Evolutionary conservation across 805 yeast genomes (phyloP).

Genomic region (Starmerella apicola): DNA sequence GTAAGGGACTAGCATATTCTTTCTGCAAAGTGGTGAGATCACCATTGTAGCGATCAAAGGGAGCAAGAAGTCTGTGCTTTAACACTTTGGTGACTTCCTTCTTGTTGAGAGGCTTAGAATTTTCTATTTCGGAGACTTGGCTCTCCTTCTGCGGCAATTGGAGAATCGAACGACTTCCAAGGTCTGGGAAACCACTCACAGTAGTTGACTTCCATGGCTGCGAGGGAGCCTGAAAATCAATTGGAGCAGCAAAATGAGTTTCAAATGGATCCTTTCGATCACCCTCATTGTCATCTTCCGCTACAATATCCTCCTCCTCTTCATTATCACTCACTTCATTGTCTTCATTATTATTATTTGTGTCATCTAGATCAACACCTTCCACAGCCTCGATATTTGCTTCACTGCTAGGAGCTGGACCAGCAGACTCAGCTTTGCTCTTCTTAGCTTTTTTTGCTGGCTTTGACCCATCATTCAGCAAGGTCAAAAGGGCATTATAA

Average conservation of each 20-base stretch:
- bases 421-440: neutral
- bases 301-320: conserved; percentile 23
- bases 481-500: conserved; percentile 54
- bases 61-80: conserved; percentile 33
- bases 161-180: conserved; percentile 20
- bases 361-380: conserved; percentile 22
- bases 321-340: conserved; percentile 5
- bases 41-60: conserved; percentile 26
- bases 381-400: conserved; percentile 16
- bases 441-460: conserved; percentile 19
- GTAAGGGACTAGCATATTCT: conserved; percentile 48
- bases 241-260: conserved; percentile 50
- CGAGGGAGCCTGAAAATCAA: conserved; percentile 25
- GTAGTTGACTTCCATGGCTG: conserved; percentile 20
- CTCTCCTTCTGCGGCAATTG: conserved; percentile 7
- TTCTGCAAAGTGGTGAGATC: conserved; percentile 37
- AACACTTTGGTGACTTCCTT: conserved; percentile 21
- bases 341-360: conserved; percentile 24
- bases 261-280: conserved; percentile 58
- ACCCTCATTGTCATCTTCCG: conserved; percentile 31
- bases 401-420: conserved; percentile 18
- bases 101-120: neutral
- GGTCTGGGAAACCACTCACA: conserved; percentile 16
- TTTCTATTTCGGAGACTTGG: neutral
- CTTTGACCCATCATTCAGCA: conserved; percentile 35